Evolutionary conservation across 805 yeast species (phyloP).

Genomic region (Lachancea lanzarotensis): DNA sequence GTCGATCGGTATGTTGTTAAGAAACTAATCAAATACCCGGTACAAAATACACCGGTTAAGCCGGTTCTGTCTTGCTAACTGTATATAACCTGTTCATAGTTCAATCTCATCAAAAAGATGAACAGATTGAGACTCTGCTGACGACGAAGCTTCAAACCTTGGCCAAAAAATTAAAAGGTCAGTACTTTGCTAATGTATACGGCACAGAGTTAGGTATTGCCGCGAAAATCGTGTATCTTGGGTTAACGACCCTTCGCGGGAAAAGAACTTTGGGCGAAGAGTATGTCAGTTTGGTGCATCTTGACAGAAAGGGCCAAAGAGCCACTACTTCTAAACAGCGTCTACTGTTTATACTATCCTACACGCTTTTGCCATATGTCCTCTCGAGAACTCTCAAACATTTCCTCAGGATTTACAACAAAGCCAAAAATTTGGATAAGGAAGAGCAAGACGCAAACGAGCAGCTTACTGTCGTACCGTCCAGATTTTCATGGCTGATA

Average conservation of each 20-base stretch:
- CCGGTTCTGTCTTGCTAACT: background rate
- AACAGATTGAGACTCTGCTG: conserved; percentile 55
- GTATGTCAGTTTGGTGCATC: conserved; percentile 75
- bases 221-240: conserved; percentile 58
- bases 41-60: background rate
- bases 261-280: conserved; percentile 90
- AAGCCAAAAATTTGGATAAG: background rate
- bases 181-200: conserved; percentile 56
- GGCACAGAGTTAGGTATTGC: conserved; percentile 54
- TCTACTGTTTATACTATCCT: conserved; percentile 52
- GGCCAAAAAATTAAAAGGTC: conserved; percentile 48
- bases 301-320: conserved; percentile 43
- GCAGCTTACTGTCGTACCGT: background rate
- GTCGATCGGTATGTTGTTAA: conserved; percentile 54
- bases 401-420: conserved; percentile 2
- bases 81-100: conserved; percentile 35
- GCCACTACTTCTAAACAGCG: conserved; percentile 44
- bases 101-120: conserved; percentile 86
- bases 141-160: conserved; percentile 51
- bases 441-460: conserved; percentile 10
- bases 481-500: background rate
- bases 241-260: conserved; percentile 67
- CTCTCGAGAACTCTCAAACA: conserved; percentile 28
- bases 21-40: background rate
- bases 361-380: conserved; percentile 57